Evolutionary conservation across 148 eudicot species (phyloP), one percentile per base, ranked within the genome.

Genomic region (Camellia granthamiana): DNA sequence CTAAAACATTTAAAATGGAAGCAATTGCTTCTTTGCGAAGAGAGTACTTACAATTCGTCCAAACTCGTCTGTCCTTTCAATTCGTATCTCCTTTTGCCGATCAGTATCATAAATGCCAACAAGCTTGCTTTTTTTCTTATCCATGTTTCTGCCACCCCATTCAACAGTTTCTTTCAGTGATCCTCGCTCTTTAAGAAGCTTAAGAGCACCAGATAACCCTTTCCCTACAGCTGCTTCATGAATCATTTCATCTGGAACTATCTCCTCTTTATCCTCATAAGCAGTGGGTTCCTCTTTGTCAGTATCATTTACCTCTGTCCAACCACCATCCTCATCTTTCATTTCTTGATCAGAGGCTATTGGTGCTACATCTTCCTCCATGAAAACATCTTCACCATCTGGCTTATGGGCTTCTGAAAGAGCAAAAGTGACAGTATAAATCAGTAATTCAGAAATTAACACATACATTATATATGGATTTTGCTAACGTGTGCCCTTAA

Each of bases 81-180:
- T 87, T 78, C 85, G 87, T 88, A 95, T 93, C 84, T 95, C 92
- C 85, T 89, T 92, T 46, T 82, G 49, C 58, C 84, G 91, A 78
- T 86, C 94, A 41, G 83, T 87, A 42, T 88, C 94, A 83, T 84
- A 65, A 67, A 95, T 90, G 69, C 99, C 99, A 74, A 88, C 95
- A 77, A 95, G 85, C 88, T 95, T 95, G 87, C 99, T 92, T 81
- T 95, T 95, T 77, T 95, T 93, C 92, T 95, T 95, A 84, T 95
- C 99, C 98, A 92, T 95, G 81, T 95, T 95, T 88, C 99, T 90
- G 42, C 99, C 99, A 83, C 99, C 99, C 97, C 95, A 95, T 77
- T 93, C 99, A 76, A 92, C 80, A 75, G 88, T 89, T 84, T 95
- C 99, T 89, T 93, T 93, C 11, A 95, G 95, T 18, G 94, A 65